Evolutionary conservation across 306 rosid genomes (phyloP).

Genomic region (Acacia confusa): DNA sequence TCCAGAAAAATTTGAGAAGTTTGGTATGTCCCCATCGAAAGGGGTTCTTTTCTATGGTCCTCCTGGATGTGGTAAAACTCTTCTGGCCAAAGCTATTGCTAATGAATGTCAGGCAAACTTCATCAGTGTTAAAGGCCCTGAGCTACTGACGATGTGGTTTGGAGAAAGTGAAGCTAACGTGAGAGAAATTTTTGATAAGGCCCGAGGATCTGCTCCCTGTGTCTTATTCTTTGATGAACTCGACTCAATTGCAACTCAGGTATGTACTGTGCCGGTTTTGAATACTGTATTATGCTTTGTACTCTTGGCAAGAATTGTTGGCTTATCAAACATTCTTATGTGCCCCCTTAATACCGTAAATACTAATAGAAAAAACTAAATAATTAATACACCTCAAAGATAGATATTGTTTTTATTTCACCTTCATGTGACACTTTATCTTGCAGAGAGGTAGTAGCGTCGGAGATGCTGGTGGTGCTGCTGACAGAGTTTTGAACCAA

Average conservation of each 20-base stretch:
- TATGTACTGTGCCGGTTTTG: slow-evolving; percentile 38
- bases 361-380: not conserved
- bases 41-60: slow-evolving; percentile 99
- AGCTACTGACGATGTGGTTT: slow-evolving; percentile 98
- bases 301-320: not conserved
- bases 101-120: slow-evolving; percentile 99
- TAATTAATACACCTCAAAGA: not conserved
- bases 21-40: slow-evolving; percentile 98
- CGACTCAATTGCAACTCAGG: slow-evolving; percentile 99
- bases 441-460: slow-evolving; percentile 93
- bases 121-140: slow-evolving; percentile 97
- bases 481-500: slow-evolving; percentile 95
- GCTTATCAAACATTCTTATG: slow-evolving; percentile 19
- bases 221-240: slow-evolving; percentile 98
- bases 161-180: slow-evolving; percentile 99
- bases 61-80: slow-evolving; percentile 99
- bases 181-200: slow-evolving; percentile 98
- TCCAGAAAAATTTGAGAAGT: slow-evolving; percentile 96
- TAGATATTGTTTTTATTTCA: not conserved
- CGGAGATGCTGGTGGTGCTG: slow-evolving; percentile 99
- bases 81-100: slow-evolving; percentile 95
- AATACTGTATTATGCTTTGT: not conserved
- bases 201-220: slow-evolving; percentile 98
- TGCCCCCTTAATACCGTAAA: slow-evolving; percentile 1
- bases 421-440: slow-evolving; percentile 28